Conservation (phyloP, 2,329 filamentous ascomycete genomes). For the Xylariaceae sp. region DNA sequence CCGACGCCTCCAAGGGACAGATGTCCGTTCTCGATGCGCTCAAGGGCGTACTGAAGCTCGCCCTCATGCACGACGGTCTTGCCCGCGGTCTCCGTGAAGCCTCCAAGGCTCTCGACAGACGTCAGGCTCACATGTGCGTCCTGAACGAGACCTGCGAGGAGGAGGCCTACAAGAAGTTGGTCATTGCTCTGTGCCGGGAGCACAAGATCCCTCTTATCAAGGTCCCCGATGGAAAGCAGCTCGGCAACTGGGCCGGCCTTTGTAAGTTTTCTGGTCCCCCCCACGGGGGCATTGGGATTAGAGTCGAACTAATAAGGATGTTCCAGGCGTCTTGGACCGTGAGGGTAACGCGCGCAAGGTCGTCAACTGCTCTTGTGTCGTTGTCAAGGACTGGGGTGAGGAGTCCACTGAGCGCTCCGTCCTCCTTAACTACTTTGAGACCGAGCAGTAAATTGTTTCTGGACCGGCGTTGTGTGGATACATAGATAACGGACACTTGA, state of each 20-base stretch:
- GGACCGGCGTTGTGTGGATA: constrained; percentile 32
- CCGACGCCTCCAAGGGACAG: constrained; percentile 82
- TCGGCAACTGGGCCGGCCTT: constrained; percentile 99
- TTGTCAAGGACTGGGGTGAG: constrained; percentile 99
- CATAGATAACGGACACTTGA: constrained; percentile 26
- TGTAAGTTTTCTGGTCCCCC: constrained; percentile 61
- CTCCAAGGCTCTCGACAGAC: constrained; percentile 96
- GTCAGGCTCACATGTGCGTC: constrained; percentile 99
- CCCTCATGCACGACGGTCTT: constrained; percentile 98
- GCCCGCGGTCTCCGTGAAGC: constrained; percentile 97
- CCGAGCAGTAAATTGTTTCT: constrained; percentile 56
- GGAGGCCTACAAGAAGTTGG: constrained; percentile 99
- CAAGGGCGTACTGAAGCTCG: constrained; percentile 97
- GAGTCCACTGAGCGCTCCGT: constrained; percentile 98
- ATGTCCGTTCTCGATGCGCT: constrained; percentile 98
- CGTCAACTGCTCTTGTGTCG: constrained; percentile 99
- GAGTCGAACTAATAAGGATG: constrained; percentile 28
- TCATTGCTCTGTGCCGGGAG: constrained; percentile 96
- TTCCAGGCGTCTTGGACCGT: constrained; percentile 87
- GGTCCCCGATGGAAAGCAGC: constrained; percentile 98
- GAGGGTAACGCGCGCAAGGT: constrained; percentile 99
- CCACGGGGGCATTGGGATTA: neutral
- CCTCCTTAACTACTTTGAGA: constrained; percentile 99
- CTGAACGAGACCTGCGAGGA: constrained; percentile 99
- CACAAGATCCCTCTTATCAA: constrained; percentile 99